Base-by-base conservation (phyloP, 345 rosid species). In the Eucalyptus melliodora region DNA sequence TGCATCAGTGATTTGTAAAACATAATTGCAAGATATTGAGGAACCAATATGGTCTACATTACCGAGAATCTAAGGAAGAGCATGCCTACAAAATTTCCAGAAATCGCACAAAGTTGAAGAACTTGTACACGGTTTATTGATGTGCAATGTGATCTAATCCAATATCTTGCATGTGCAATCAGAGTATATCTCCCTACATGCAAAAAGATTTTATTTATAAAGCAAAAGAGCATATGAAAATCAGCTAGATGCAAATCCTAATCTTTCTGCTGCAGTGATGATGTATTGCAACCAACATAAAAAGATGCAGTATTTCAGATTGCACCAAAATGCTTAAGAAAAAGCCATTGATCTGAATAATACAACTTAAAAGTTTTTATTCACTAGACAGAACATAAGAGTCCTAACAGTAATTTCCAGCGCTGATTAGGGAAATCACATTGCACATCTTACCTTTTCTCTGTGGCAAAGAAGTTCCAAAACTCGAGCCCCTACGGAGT, bases 401-500 rank as follows among this genome's bases (percentile, higher is more conserved):
- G 30, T 77, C 16, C 47, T 77, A 23, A 77, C 30, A 40, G 85
- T 40, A 40, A 40, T 77, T 77, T 11, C 30, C 56, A 69, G 53
- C 23, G 1, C 88, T 23, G 69, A 51, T 45, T 9, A 80, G 31
- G 56, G 49, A 86, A 50, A 89, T 12, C 49, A 40, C n/a, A 30
- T 10, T 40, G 45, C 40, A 40, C 16, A 23, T 42, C 77, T 21
- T 89, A 97, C 99, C 96, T 96, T 98, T 34, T 96, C 98, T 67
- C 99, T 92, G 65, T 97, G 95, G 92, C 99, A 98, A 89, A 98
- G 96, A 91, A 97, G 99, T 91, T 97, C 98, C 45, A 97, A 92
- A 93, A 96, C 96, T 83, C 98, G 95, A 92, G 96, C 96, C 55
- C 99, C 99, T 42, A 97, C 97, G 34, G 99, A 96, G 88, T 95